Base-by-base conservation (phyloP, 306 rosid species). In the Adenanthera pavonina region DNA sequence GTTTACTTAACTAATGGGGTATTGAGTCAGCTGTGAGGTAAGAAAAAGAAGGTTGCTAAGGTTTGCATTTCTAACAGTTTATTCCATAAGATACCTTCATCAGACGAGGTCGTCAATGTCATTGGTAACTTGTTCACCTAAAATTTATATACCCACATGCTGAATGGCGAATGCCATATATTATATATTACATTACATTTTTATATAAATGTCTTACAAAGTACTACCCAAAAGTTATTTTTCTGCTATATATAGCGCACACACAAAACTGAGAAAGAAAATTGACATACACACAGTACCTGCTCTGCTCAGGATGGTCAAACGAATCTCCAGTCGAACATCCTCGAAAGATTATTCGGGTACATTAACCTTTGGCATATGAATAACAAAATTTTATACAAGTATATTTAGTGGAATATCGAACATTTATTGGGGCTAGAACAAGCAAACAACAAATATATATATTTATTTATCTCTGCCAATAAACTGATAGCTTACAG, bases 61-160 rank as follows among this genome's bases (percentile, higher is more conserved):
- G 36, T 25, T 69, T n/a, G 52, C 36, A 69, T 43, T 16, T 68
- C 35, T 41, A 43, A 68, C 52, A 16, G 51, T 9, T 68, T 69
- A 69, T 69, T 43, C 53, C 36, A 43, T 43, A 13, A 46, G 53
- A 69, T 20, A 2, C 54, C 36, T 36, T 69, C 17, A 43, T 44
- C 30, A 19, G 73, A 41, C 35, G 35, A 19, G n/a, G 56, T 20
- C 65, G 36, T 59, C 51, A 12, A 20, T 20, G 36, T 59, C 51
- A 12, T 46, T 20, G 56, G 16, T 69, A 20, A 44, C 74, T 69
- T 69, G 40, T 69, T 20, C 74, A 20, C 74, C 74, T 69, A 44
- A 46, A 69, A 69, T 46, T 69, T 38, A 43, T 44, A 69, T 69
- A 44, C 56, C 56, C 56, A 5, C 56, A 69, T 70, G 75, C 75